Evolutionary conservation across 2,329 filamentous ascomycete species (phyloP).

Genomic region (Alternaria hordeiaustralica): DNA sequence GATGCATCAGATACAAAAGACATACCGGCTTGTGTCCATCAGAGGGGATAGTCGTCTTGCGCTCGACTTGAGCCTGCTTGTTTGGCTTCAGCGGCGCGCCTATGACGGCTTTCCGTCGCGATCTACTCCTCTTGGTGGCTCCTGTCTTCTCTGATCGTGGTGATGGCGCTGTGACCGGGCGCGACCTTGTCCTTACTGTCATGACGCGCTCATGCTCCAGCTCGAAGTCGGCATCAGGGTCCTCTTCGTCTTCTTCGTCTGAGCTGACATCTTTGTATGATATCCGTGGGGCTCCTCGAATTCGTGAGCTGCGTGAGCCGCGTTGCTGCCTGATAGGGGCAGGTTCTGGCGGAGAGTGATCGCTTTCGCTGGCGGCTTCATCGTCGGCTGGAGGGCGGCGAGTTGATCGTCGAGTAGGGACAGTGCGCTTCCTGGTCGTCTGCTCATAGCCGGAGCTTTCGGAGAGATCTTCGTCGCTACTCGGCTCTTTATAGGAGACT

Average conservation of each 20-base stretch:
- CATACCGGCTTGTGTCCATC: conserved; percentile 31
- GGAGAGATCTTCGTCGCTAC: conserved; percentile 40
- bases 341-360: conserved; percentile 6
- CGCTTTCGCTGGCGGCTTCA: conserved; percentile 19
- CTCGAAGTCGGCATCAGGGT: conserved; percentile 37
- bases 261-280: conserved; percentile 46
- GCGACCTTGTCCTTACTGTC: conserved; percentile 15
- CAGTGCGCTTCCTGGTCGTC: conserved; percentile 17
- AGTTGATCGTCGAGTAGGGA: conserved; percentile 34
- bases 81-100: conserved; percentile 40
- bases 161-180: conserved; percentile 7
- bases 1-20: neutral
- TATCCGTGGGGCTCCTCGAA: conserved; percentile 22
- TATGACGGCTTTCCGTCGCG: conserved; percentile 23
- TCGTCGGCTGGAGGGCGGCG: conserved; percentile 28
- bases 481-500: conserved; percentile 48
- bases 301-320: conserved; percentile 11
- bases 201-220: conserved; percentile 20
- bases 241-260: conserved; percentile 24
- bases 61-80: conserved; percentile 1
- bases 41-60: conserved; percentile 27
- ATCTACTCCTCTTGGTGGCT: conserved; percentile 7
- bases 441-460: conserved; percentile 25
- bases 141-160: conserved; percentile 16
- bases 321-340: conserved; percentile 1